These are phyloP conservation scores for Diversispora eburnea DNA, from an alignment of 192 early-diverging fungal species.

Conservation along the genomic window DNA sequence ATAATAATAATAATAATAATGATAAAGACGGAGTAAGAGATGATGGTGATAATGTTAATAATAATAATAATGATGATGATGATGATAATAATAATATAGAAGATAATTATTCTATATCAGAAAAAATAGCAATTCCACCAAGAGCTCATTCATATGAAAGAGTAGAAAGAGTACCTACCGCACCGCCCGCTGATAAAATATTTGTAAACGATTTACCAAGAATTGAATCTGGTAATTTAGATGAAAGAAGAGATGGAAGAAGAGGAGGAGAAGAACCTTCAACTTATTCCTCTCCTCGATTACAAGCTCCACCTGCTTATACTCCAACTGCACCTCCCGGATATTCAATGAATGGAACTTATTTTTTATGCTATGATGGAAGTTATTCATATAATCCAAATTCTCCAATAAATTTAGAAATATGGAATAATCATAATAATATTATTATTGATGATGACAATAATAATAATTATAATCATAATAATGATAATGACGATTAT, in stretches of 20 bases:
- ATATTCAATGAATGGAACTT: no score
- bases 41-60: neutral
- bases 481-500: no score
- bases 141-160: neutral
- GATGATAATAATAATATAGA: neutral
- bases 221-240: no score
- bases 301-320: constrained; percentile 19
- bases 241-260: neutral
- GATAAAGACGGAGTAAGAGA: no score
- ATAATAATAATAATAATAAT: constrained; percentile 13
- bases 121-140: neutral
- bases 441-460: no score
- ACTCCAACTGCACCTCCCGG: constrained; percentile 17
- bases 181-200: neutral
- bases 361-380: no score
- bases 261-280: neutral
- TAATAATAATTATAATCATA: no score
- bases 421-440: no score
- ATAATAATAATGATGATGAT: neutral
- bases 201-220: no score
- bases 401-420: no score
- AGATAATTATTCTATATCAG: neutral
- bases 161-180: neutral
- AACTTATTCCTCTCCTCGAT: neutral
- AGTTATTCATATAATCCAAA: no score